These are phyloP conservation scores for Albatrellus ellisii DNA, from an alignment of 768 basidiomycete species.

Conservation along the genomic window DNA sequence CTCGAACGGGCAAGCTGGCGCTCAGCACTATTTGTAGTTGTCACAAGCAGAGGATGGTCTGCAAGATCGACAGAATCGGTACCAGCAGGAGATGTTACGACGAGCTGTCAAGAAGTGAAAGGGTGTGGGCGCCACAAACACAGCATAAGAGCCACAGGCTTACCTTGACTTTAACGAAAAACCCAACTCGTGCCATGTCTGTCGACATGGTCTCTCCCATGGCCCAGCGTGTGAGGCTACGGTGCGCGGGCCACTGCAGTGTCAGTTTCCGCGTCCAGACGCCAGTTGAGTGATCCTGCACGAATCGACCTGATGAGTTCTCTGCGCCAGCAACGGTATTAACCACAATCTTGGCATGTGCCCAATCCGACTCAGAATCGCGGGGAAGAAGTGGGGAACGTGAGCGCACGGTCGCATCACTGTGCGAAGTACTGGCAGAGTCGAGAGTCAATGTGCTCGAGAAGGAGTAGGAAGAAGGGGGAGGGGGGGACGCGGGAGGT, in stretches of 20 bases:
- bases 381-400: slow-evolving; percentile 1
- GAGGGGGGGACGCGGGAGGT: background rate
- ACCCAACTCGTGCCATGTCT: slow-evolving; percentile 49
- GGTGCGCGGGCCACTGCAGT: slow-evolving; percentile 59
- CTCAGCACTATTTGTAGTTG: slow-evolving; percentile 60
- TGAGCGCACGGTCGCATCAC: background rate
- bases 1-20: slow-evolving; percentile 50
- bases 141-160: slow-evolving; percentile 11
- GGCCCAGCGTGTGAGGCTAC: slow-evolving; percentile 62
- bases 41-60: slow-evolving; percentile 50
- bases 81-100: slow-evolving; percentile 31
- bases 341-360: too few relatives aligned
- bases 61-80: slow-evolving; percentile 60
- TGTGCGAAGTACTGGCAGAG: background rate
- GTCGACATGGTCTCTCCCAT: slow-evolving; percentile 68
- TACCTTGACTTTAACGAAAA: slow-evolving; percentile 62
- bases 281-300: slow-evolving; percentile 37
- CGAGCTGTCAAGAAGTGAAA: slow-evolving; percentile 29
- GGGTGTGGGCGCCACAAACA: slow-evolving; percentile 12
- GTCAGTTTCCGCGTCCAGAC: slow-evolving; percentile 53
- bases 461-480: background rate
- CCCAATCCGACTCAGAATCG: background rate
- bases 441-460: background rate
- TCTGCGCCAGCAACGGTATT: slow-evolving; percentile 45
- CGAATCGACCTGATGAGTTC: slow-evolving; percentile 27